phyloP scores from a whole-genome alignment of 2,329 filamentous ascomycete genomes.

The Ophiostoma piceae region DNA sequence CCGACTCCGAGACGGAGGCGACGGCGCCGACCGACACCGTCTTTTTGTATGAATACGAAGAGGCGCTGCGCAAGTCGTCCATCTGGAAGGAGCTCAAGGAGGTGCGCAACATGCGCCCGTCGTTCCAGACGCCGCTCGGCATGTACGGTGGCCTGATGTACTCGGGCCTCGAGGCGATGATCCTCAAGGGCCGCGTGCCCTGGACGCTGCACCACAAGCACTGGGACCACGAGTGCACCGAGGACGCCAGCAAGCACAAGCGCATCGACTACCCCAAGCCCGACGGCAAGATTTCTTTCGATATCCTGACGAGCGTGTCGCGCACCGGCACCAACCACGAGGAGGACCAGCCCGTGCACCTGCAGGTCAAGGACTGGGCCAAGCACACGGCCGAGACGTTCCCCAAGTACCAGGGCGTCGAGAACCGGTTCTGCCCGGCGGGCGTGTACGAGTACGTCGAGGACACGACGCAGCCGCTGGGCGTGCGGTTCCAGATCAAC shows the following conservation, averaged over 20 bases:
- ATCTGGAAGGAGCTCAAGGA: slow-evolving; percentile 95
- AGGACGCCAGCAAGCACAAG: slow-evolving; percentile 67
- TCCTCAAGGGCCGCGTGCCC: slow-evolving; percentile 77
- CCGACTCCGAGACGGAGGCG: not conserved
- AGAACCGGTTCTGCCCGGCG: slow-evolving; percentile 95
- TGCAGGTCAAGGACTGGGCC: slow-evolving; percentile 94
- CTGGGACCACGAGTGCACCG: slow-evolving; percentile 73
- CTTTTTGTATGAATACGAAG: slow-evolving; percentile 93
- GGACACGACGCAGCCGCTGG: slow-evolving; percentile 76
- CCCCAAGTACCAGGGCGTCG: slow-evolving; percentile 83
- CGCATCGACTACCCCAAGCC: slow-evolving; percentile 98
- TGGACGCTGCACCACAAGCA: slow-evolving; percentile 88
- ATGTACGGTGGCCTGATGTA: slow-evolving; percentile 87
- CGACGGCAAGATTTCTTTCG: slow-evolving; percentile 89
- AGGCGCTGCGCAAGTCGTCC: slow-evolving; percentile 72
- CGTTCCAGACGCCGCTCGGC: slow-evolving; percentile 82
- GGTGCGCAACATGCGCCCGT: slow-evolving; percentile 95
- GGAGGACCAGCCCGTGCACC: slow-evolving; percentile 93
- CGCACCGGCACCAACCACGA: slow-evolving; percentile 97
- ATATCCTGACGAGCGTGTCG: slow-evolving; percentile 91
- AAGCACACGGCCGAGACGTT: slow-evolving; percentile 77
- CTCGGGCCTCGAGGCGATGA: slow-evolving; percentile 83
- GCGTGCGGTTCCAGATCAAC: slow-evolving; percentile 96
- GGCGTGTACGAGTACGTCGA: slow-evolving; percentile 98
- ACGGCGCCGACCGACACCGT: slow-evolving; percentile 46